Base-by-base conservation (phyloP, 1,139 yeast species). In the Saccharomyces hybrid region DNA sequence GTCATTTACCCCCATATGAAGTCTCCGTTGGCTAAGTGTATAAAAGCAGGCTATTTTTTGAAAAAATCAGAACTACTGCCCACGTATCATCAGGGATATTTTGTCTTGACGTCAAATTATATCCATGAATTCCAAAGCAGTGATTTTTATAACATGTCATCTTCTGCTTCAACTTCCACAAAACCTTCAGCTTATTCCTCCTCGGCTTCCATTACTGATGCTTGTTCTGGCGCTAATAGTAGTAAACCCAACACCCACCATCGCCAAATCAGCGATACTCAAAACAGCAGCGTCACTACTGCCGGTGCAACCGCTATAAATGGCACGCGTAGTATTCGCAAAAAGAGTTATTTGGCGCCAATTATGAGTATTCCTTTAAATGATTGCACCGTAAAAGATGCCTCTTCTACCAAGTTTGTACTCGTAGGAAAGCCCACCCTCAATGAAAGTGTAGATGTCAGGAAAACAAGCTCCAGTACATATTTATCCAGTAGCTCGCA, bases 61-160 rank as follows among this genome's bases (percentile, higher is more conserved):
- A 84, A 75, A 77, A 85, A 77, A 64, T 80, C 87, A 13, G 85
- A 84, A 68, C 79, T 50, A 27, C 8, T 78, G 60, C 72, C 84
- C 60, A 84, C 84, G 52, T 84, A 84, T 68, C 78, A 82, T 3
- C 79, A 79, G 62, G 81, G 84, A 31, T 86, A 84, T 77, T 86
- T 82, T 62, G 87, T 86, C n/a, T 73, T 86, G 53, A 85, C 93
- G 2, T 80, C 88, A 62, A 83, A 82, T 62, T 85, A 77, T 59
- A 70, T 86, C 47, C 93, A 85, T 69, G 93, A 86, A 66, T 86
- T 85, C 70, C 83, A 81, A 65, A 75, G 84, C 1, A 73, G 78
- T 46, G 86, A 85, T 66, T 74, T 88, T 28, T 47, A 31, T n/a
- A 50, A 32, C 28, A 8, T 46, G 11, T 38, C 42, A 16, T 38